Evolutionary conservation across 257 asterid species (phyloP).

Genomic region (Lavandula angustifolia): DNA sequence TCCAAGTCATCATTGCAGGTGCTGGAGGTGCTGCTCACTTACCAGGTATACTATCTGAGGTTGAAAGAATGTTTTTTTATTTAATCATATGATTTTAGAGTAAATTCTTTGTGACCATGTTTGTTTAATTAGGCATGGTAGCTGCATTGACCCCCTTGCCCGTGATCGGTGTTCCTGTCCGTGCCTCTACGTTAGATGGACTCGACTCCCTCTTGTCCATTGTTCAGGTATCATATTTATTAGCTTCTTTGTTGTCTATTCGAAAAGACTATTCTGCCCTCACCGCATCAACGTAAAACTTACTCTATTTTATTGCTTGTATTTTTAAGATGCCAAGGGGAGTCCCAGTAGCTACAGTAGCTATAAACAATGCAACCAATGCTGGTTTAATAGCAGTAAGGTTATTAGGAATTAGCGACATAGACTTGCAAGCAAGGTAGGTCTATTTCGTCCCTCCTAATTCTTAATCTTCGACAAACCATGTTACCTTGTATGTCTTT

Average conservation of each 20-base stretch:
- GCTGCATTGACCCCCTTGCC: conserved; percentile 97
- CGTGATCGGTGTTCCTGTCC: conserved; percentile 97
- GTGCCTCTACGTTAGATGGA: conserved; percentile 89
- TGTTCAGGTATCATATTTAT: conserved; percentile 67
- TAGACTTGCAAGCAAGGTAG: conserved; percentile 73
- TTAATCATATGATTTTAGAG: not conserved
- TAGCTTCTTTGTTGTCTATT: not conserved
- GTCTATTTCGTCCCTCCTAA: conserved; percentile 16
- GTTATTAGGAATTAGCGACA: conserved; percentile 75
- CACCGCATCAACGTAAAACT: not conserved
- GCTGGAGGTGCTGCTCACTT: conserved; percentile 99
- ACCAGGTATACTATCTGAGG: conserved; percentile 58
- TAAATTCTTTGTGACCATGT: conserved; percentile 15
- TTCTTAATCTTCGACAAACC: not conserved
- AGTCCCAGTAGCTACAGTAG: conserved; percentile 94
- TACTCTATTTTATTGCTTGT: conserved; percentile 1
- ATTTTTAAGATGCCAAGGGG: conserved; percentile 89
- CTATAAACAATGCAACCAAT: conserved; percentile 90
- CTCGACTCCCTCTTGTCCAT: conserved; percentile 92
- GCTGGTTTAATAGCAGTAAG: conserved; percentile 92
- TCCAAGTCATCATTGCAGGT: conserved; percentile 94
- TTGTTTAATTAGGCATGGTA: conserved; percentile 73
- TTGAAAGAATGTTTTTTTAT: conserved; percentile 5
- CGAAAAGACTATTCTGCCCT: not conserved
- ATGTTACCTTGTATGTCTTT: not conserved